These are phyloP conservation scores for Haberlea rhodopensis DNA, from an alignment of 257 asterid species.

Conservation along the genomic window DNA sequence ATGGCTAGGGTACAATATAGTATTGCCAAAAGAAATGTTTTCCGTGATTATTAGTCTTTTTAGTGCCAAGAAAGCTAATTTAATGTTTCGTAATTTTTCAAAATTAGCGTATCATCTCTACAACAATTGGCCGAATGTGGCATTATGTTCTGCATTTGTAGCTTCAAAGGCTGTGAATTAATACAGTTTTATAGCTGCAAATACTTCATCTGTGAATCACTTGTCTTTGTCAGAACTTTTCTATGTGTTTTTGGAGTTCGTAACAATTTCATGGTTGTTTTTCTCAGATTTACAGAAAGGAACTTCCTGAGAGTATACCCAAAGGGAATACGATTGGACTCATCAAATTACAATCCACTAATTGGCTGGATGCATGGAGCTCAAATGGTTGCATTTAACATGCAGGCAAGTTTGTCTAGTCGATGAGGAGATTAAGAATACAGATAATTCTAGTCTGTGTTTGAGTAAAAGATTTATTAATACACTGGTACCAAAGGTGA, in stretches of 20 bases:
- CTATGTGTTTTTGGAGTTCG: neutral
- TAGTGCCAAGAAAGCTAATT: neutral
- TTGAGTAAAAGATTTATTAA: neutral
- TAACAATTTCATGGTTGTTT: constrained; percentile 4
- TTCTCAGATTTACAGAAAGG: constrained; percentile 39
- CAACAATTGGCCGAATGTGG: neutral
- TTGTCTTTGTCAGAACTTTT: neutral
- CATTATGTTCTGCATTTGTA: neutral
- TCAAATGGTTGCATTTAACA: constrained; percentile 40
- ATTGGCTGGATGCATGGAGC: constrained; percentile 54
- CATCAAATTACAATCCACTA: constrained; percentile 50
- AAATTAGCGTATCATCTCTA: neutral
- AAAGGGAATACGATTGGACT: constrained; percentile 44
- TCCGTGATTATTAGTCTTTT: neutral
- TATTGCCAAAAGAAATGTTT: neutral
- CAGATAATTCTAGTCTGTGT: neutral
- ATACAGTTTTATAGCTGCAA: neutral
- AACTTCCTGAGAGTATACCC: constrained; percentile 46
- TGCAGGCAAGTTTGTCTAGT: neutral
- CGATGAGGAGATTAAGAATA: neutral
- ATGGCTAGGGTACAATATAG: neutral
- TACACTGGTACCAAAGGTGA: too few species aligned
- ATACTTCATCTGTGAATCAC: neutral
- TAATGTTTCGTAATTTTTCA: too few species aligned
- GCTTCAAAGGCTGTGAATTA: neutral